Percentiles rank a stretch among this genome's conserved stretches.
phyloP scores from a whole-genome alignment of 257 asterid genomes.

The Phtheirospermum japonicum region DNA sequence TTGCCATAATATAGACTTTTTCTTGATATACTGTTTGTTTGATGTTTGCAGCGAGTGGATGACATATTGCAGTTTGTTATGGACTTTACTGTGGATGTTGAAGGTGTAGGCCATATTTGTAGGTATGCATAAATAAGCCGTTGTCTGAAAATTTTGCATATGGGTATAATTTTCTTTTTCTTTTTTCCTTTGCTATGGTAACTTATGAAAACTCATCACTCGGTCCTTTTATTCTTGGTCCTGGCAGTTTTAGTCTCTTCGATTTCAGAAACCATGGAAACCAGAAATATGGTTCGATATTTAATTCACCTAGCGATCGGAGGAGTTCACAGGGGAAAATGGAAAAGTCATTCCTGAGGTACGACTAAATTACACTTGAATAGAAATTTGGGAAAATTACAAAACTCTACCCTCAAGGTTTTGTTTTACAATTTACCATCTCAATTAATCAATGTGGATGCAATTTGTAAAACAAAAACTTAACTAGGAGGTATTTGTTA shows the following conservation, averaged over 20 bases:
- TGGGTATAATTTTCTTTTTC: no score
- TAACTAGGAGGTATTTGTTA: no score
- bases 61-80: conserved; percentile 71
- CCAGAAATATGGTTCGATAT: conserved; percentile 72
- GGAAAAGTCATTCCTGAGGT: conserved; percentile 97
- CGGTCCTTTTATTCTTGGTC: no score
- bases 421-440: no score
- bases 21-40: conserved; percentile 24
- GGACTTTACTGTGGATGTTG: conserved; percentile 83
- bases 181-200: no score
- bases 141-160: neutral
- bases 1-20: neutral
- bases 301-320: conserved; percentile 43
- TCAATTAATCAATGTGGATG: no score
- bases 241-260: conserved; percentile 89
- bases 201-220: no score
- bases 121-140: conserved; percentile 41
- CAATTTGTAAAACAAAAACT: no score
- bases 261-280: conserved; percentile 87
- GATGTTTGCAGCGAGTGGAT: conserved; percentile 62
- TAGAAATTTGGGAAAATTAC: no score
- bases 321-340: conserved; percentile 98
- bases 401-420: no score
- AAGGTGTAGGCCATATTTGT: conserved; percentile 94
- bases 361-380: neutral